Conservation (phyloP, 2,329 filamentous ascomycete genomes). For the Bertia moriformis region DNA sequence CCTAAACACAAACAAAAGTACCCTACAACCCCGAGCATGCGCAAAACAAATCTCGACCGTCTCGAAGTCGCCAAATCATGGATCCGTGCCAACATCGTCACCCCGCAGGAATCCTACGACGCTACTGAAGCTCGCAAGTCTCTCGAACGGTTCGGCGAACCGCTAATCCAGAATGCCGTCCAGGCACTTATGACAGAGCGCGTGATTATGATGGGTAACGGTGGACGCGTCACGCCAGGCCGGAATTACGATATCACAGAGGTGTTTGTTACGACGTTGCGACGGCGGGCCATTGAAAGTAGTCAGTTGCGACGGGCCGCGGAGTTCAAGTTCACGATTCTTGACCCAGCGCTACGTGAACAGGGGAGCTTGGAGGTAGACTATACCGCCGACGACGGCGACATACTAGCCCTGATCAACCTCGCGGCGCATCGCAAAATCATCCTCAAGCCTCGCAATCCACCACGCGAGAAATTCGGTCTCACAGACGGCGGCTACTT, state of each 20-base stretch:
- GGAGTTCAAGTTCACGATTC: neutral
- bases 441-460: slow-evolving; percentile 17
- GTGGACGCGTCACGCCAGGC: slow-evolving; percentile 20
- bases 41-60: neutral
- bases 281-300: slow-evolving; percentile 17
- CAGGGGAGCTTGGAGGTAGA: slow-evolving; percentile 14
- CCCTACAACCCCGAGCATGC: neutral
- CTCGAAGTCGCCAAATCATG: slow-evolving; percentile 25
- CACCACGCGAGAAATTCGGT: slow-evolving; percentile 26
- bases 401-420: slow-evolving; percentile 24
- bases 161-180: neutral
- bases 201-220: slow-evolving; percentile 19
- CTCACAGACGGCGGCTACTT: slow-evolving; percentile 27
- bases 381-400: slow-evolving; percentile 23
- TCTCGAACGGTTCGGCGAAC: slow-evolving; percentile 12
- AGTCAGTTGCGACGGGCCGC: neutral
- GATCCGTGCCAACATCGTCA: slow-evolving; percentile 28
- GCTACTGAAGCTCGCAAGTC: slow-evolving; percentile 17
- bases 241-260: slow-evolving; percentile 27
- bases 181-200: slow-evolving; percentile 14
- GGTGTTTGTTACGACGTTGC: slow-evolving; percentile 17
- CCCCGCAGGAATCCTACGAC: slow-evolving; percentile 22
- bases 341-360: slow-evolving; percentile 11
- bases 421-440: slow-evolving; percentile 19
- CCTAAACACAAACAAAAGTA: no score